These are phyloP conservation scores for Saccharomycopsis crataegensis DNA, from an alignment of 1,139 yeast genomes.

Conservation along the genomic window DNA sequence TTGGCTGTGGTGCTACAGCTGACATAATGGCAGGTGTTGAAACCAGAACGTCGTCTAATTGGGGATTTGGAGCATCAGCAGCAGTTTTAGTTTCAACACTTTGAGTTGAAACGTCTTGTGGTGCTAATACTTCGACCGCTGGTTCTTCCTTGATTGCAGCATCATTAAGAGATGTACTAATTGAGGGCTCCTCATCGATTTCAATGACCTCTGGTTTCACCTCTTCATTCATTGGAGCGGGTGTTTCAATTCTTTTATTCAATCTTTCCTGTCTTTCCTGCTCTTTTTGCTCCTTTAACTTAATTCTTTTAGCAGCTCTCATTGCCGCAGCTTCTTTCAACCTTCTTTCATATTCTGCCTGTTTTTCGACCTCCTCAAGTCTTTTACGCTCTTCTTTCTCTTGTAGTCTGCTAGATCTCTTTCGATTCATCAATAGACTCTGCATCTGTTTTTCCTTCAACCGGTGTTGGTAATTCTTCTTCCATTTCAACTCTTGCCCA, in stretches of 20 bases:
- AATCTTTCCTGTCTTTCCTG: constrained; percentile 9
- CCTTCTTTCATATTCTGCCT: constrained; percentile 23
- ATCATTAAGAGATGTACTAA: too few relatives aligned
- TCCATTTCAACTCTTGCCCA: constrained; percentile 32
- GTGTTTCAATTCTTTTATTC: not conserved
- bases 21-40: not conserved
- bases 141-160: too few relatives aligned
- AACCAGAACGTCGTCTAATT: not conserved
- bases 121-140: too few relatives aligned
- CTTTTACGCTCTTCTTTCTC: constrained; percentile 40
- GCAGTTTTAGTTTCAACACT: not conserved
- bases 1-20: not conserved
- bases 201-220: not conserved
- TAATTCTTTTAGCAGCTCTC: constrained; percentile 23
- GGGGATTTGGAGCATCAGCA: not conserved
- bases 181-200: not conserved
- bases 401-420: constrained; percentile 42
- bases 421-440: constrained; percentile 41
- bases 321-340: constrained; percentile 23
- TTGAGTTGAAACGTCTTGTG: too few relatives aligned
- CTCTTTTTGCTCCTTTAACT: constrained; percentile 21
- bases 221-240: not conserved
- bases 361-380: constrained; percentile 18
- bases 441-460: constrained; percentile 42
- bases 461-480: constrained; percentile 37